Base-by-base conservation (phyloP, 257 asterid species). In the Solanum chiquidenum region DNA sequence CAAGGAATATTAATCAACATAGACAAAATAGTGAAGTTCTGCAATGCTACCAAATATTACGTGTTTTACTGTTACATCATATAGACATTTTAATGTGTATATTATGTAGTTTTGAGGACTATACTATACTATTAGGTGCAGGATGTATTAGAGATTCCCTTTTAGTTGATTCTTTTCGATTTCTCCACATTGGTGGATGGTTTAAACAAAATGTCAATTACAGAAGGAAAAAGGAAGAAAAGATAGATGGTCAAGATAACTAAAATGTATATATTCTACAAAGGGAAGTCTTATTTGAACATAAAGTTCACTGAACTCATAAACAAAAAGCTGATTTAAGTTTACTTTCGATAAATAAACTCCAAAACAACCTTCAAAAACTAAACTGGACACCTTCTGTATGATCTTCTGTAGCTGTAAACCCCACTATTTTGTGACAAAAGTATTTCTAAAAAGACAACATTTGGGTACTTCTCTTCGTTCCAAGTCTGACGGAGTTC, bases 401-500 rank as follows among this genome's bases (percentile, higher is more conserved):
- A 29, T 14, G 42, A 31, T 46, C 66, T 46, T 80, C 42, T 80
- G n/a, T 12, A 16, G 69, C 69, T 46, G 14, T 46, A 44, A 79
- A 79, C 33, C 40, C n/a, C 40, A 25, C 84, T 42, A 46, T 14
- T 31, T 44, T 79, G 38, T 33, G 77, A 68, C 11, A 13, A 25
- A 83, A 31, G n/a, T 10, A 44, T 8, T 86, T 86, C 86, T 92
- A 90, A 4, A 91, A 85, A 11, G 92, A 88, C 71, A 86, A 75
- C 95, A 89, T 91, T 58, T 71, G 77, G 72, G 60, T 66, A 7
- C 92, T 69, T 73, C 89, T 88, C 79, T 82, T 79, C 88, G 94
- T 93, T 86, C 96, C 98, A 31, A 97, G 95, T 90, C 99, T 92
- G 66, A 95, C 87, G 9, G 98, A 95, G 92, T 94, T 97, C 7